These are phyloP conservation scores for Arachis hypogaea DNA, from an alignment of 306 rosid genomes.

Conservation along the genomic window DNA sequence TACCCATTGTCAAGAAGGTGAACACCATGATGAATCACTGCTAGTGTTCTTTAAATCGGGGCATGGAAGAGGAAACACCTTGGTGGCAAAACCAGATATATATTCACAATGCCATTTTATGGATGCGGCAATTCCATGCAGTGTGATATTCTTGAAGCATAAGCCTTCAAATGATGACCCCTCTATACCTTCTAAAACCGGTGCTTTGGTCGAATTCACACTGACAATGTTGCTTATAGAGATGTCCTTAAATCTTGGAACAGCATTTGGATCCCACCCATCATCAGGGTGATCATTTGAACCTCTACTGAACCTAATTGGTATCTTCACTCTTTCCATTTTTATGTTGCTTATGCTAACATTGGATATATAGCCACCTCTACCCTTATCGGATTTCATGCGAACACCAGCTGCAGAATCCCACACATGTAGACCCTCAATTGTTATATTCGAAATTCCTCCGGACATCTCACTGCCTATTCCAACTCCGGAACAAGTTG, in stretches of 20 bases:
- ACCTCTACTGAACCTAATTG: constrained; percentile 87
- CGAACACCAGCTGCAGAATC: constrained; percentile 88
- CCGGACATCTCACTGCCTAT: constrained; percentile 99
- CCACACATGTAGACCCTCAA: constrained; percentile 86
- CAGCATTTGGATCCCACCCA: constrained; percentile 89
- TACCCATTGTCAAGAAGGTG: constrained; percentile 31
- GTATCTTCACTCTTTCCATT: constrained; percentile 85
- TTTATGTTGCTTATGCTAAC: constrained; percentile 61
- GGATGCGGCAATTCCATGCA: constrained; percentile 59
- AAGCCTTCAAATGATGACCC: constrained; percentile 70
- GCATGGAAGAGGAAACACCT: constrained; percentile 79
- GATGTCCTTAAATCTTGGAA: constrained; percentile 72
- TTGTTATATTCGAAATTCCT: constrained; percentile 75
- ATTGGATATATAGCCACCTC: constrained; percentile 82
- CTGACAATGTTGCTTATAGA: constrained; percentile 64
- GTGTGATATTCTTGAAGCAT: constrained; percentile 72
- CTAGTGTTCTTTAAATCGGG: constrained; percentile 55
- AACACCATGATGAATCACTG: constrained; percentile 52
- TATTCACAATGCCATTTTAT: constrained; percentile 75
- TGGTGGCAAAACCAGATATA: constrained; percentile 67
- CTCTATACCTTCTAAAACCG: constrained; percentile 68
- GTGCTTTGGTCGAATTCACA: constrained; percentile 77
- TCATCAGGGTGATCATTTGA: constrained; percentile 91
- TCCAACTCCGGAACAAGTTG: constrained; percentile 95
- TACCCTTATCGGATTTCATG: constrained; percentile 80